Base-by-base conservation (phyloP, 805 yeast species). In the Metschnikowia vanudenii region DNA sequence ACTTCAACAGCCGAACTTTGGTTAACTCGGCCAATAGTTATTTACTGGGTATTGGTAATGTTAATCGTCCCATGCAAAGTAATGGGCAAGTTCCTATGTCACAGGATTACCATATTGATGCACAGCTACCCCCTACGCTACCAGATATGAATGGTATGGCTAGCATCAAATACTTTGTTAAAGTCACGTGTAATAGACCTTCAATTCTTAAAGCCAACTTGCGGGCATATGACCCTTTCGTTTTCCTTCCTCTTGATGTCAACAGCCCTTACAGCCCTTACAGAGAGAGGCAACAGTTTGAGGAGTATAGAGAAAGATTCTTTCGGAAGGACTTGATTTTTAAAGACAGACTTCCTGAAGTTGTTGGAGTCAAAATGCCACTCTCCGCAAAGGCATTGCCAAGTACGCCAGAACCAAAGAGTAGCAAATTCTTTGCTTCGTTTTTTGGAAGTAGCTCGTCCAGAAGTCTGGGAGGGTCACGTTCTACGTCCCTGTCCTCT, bases 121-220 rank as follows among this genome's bases (percentile, higher is more conserved):
- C 42, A 3, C 55, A 47, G 22, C 47, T 56, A 10, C 57, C 59
- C 7, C 59, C 59, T 3, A 20, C 54, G 2, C 32, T 54, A 14
- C 37, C 14, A 18, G 33, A 32, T 24, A 45, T 45, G 48, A 40
- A 35, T 10, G 59, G 63, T 31, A 59, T 57, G 56, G 79, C 77
- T 7, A 57, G 60, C 10, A 62, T 80, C 41, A 67, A 71, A 46
- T 82, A 82, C 58, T 82, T 75, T 56, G 70, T 83, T 45, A 82
- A 82, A 60, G 85, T 73, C 9, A 82, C 87, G 0, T 81, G 82
- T 35, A 78, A 76, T 47, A 58, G 82, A 38, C 62, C 82, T 1
- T 71, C 81, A 2, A 56, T 80, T 28, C 64, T 79, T 46, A 74
- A 74, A 45, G 41, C 69, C 22, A 82, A 80, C 49, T 55, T 74